These are phyloP conservation scores for Kockiozyma suomiensis DNA, from an alignment of 805 yeast genomes.

Conservation along the genomic window DNA sequence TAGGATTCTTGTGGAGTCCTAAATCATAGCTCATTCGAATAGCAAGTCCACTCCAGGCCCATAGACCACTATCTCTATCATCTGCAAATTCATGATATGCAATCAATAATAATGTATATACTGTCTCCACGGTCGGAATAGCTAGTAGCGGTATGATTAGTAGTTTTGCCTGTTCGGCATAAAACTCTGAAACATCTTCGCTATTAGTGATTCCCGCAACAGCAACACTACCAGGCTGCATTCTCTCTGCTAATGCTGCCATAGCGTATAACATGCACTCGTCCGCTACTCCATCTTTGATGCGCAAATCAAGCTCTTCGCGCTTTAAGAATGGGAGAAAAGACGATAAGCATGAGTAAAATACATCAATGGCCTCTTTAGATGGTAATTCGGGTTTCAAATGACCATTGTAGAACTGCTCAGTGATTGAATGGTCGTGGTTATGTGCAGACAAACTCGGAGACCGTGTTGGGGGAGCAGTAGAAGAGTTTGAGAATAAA, in stretches of 20 bases:
- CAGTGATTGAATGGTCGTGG: background rate
- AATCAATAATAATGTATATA: slow-evolving; percentile 37
- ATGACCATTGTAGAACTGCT: slow-evolving; percentile 1
- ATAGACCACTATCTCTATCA: slow-evolving; percentile 39
- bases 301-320: slow-evolving; percentile 32
- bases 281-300: slow-evolving; percentile 34
- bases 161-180: slow-evolving; percentile 37
- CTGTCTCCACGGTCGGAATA: slow-evolving; percentile 38
- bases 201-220: background rate
- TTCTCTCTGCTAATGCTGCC: slow-evolving; percentile 36
- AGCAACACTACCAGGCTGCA: slow-evolving; percentile 14
- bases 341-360: slow-evolving; percentile 33
- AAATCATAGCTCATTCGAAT: slow-evolving; percentile 40
- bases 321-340: slow-evolving; percentile 36
- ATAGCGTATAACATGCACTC: slow-evolving; percentile 38
- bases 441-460: too few species aligned
- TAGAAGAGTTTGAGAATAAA: background rate
- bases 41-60: slow-evolving; percentile 41
- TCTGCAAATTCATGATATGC: slow-evolving; percentile 40
- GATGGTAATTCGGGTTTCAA: slow-evolving; percentile 21
- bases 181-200: slow-evolving; percentile 32
- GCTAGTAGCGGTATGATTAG: slow-evolving; percentile 38
- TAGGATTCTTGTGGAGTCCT: slow-evolving; percentile 36
- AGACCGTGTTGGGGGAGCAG: background rate
- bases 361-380: slow-evolving; percentile 20